A percentile compares a stretch with the other conserved stretches of the same genome.
These are phyloP conservation scores for Lachnellula subtilissima DNA, from an alignment of 2,329 filamentous ascomycete genomes.

Conservation along the genomic window DNA sequence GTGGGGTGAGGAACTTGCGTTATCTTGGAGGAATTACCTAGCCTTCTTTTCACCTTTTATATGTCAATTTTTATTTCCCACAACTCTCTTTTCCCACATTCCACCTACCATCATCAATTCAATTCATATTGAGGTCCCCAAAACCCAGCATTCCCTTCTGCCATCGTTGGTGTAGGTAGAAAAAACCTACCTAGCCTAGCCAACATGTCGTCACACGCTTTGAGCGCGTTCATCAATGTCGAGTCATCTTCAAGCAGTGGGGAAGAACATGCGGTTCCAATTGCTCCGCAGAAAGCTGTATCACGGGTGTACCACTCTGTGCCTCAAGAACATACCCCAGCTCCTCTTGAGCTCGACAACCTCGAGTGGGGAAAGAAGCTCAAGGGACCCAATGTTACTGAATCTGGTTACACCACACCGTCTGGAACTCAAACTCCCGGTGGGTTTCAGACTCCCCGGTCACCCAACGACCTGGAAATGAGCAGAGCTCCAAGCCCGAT, in stretches of 20 bases:
- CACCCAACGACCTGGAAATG: constrained; percentile 38
- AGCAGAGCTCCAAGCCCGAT: constrained; percentile 48
- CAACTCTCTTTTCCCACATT: not conserved
- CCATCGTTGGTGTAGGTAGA: not conserved
- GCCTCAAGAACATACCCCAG: constrained; percentile 15
- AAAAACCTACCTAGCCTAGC: not conserved
- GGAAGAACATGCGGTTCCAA: constrained; percentile 12
- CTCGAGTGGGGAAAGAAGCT: constrained; percentile 21
- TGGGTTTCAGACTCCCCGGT: constrained; percentile 22
- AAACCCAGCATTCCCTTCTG: not conserved
- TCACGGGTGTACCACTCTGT: constrained; percentile 29
- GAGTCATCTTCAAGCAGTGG: constrained; percentile 15
- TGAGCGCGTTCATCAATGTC: constrained; percentile 25
- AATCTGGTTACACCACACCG: not conserved
- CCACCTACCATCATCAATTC: not conserved
- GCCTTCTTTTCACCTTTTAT: not conserved
- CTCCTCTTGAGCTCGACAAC: constrained; percentile 26
- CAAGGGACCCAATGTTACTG: constrained; percentile 10
- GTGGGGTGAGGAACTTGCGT: not conserved
- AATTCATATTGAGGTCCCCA: not conserved
- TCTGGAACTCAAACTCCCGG: constrained; percentile 21
- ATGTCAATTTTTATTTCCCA: not conserved
- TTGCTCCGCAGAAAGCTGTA: constrained; percentile 27
- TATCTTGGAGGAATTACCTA: not conserved
- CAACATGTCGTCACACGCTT: constrained; percentile 23